Conservation (phyloP, 441 rosid genomes). For the Pelargonium australe region DNA sequence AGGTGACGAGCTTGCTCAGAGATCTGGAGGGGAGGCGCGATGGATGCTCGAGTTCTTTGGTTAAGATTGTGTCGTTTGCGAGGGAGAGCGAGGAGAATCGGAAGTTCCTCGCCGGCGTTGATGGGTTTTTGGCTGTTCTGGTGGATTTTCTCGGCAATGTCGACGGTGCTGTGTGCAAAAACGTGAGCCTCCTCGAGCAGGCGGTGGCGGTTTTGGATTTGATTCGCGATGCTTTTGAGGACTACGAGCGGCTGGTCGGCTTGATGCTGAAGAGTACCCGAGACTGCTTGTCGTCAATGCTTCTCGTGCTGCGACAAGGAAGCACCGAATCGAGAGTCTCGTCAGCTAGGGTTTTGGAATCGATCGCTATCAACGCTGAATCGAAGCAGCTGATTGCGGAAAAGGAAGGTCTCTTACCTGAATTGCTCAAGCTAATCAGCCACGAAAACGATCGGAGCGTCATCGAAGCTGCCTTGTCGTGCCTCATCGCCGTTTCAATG, state of each 20-base stretch:
- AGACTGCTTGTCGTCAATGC: slow-evolving; percentile 39
- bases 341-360: slow-evolving; percentile 9
- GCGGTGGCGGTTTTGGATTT: slow-evolving; percentile 40
- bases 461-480: slow-evolving; percentile 15
- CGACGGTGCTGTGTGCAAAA: not conserved
- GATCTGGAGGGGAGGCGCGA: slow-evolving; percentile 18
- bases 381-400: slow-evolving; percentile 11
- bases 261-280: slow-evolving; percentile 31
- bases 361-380: slow-evolving; percentile 1
- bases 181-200: slow-evolving; percentile 26
- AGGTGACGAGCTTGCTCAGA: slow-evolving; percentile 26
- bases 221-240: slow-evolving; percentile 30
- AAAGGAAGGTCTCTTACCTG: slow-evolving; percentile 6
- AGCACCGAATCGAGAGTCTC: slow-evolving; percentile 5
- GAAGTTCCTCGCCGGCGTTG: slow-evolving; percentile 37
- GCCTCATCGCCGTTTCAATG: slow-evolving; percentile 14
- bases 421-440: slow-evolving; percentile 1
- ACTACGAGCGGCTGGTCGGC: slow-evolving; percentile 30
- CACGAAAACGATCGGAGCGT: not conserved
- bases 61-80: slow-evolving; percentile 39
- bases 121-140: slow-evolving; percentile 46
- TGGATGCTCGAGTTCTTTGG: slow-evolving; percentile 21
- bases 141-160: slow-evolving; percentile 27
- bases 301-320: slow-evolving; percentile 32
- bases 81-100: slow-evolving; percentile 47